Percentiles rank a stretch among this genome's conserved stretches.
phyloP scores from a whole-genome alignment of 345 rosid genomes.

The Arabidopsis suecica region DNA sequence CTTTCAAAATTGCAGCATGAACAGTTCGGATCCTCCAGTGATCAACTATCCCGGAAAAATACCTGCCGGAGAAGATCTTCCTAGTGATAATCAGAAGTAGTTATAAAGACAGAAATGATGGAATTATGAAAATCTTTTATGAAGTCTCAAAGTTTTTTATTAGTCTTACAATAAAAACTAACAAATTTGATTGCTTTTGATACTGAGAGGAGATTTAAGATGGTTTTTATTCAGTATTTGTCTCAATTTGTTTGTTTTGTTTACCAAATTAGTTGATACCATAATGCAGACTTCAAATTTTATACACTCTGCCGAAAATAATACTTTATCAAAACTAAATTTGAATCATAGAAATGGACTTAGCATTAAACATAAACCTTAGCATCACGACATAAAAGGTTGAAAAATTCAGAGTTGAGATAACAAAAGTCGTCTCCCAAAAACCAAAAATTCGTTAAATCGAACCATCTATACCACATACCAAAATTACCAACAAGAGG shows the following conservation, averaged over 20 bases:
- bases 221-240: not conserved
- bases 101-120: not conserved
- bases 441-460: no score
- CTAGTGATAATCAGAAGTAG: conserved; percentile 52
- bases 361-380: no score
- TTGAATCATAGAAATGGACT: no score
- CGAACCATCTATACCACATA: no score
- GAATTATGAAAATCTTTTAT: not conserved
- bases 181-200: not conserved
- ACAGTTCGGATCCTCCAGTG: conserved; percentile 52
- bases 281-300: no score
- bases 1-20: conserved; percentile 47
- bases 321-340: no score
- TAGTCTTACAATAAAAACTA: not conserved
- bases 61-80: conserved; percentile 62
- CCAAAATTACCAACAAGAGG: no score
- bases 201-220: not conserved
- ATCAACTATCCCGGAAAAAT: conserved; percentile 64
- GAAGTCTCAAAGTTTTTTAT: not conserved
- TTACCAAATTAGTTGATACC: not conserved
- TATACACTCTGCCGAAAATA: no score
- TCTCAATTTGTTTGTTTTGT: conserved; percentile 8
- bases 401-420: no score
- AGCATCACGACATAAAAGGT: no score
- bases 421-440: no score